Percentiles rank a stretch among this genome's conserved stretches.
Evolutionary conservation across 768 basidiomycete genomes (phyloP).

Genomic region (Phanerodontia chrysosporium): DNA sequence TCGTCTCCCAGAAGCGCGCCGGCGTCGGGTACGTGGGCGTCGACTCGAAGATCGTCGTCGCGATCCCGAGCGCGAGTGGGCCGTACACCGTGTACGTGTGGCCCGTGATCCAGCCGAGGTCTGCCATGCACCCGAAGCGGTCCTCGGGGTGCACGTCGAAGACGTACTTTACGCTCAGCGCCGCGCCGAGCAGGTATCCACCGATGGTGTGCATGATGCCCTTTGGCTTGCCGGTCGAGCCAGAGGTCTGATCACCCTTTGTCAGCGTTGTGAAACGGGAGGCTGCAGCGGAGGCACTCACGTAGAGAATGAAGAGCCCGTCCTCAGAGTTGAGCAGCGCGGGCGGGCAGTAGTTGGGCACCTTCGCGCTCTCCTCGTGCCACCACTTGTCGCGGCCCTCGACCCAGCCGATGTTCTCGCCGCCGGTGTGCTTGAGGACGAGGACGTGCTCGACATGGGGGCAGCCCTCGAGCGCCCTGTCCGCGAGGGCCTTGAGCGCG

Average conservation of each 20-base stretch:
- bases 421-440: constrained; percentile 86
- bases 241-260: constrained; percentile 63
- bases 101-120: constrained; percentile 98
- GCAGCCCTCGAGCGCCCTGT: constrained; percentile 81
- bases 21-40: constrained; percentile 98
- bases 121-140: constrained; percentile 96
- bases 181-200: constrained; percentile 89
- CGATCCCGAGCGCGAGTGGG: constrained; percentile 76
- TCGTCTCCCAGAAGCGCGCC: constrained; percentile 93
- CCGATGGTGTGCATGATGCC: constrained; percentile 90
- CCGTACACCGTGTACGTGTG: constrained; percentile 97
- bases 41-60: constrained; percentile 89
- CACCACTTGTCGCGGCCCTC: constrained; percentile 92
- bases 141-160: constrained; percentile 98
- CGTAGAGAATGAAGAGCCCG: constrained; percentile 97
- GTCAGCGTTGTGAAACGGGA: neutral
- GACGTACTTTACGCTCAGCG: constrained; percentile 93
- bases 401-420: constrained; percentile 67
- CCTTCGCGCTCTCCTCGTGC: constrained; percentile 86
- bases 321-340: constrained; percentile 89
- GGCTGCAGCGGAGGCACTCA: constrained; percentile 38
- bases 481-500: constrained; percentile 90
- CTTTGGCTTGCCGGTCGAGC: constrained; percentile 94
- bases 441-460: constrained; percentile 87
- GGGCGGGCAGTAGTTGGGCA: constrained; percentile 86